These are phyloP conservation scores for Lactarius trivialis DNA, from an alignment of 768 basidiomycete genomes.

Conservation along the genomic window DNA sequence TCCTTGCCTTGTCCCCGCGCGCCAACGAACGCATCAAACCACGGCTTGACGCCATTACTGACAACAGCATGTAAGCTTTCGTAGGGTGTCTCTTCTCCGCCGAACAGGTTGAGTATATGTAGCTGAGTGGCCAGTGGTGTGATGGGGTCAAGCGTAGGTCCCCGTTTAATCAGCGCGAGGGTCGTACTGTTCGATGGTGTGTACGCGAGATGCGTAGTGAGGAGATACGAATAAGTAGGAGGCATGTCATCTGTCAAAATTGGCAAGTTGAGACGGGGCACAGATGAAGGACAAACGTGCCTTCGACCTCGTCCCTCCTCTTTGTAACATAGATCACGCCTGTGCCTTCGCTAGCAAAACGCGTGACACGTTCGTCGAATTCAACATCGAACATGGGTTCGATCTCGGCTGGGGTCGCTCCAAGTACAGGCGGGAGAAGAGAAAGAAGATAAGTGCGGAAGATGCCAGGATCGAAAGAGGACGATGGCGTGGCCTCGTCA, in stretches of 20 bases:
- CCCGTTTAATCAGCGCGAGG: slow-evolving; percentile 92
- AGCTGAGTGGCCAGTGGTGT: slow-evolving; percentile 77
- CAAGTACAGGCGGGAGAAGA: slow-evolving; percentile 77
- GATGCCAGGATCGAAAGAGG: slow-evolving; percentile 58
- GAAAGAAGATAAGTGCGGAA: slow-evolving; percentile 67
- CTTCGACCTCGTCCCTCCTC: slow-evolving; percentile 65
- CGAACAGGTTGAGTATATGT: slow-evolving; percentile 88
- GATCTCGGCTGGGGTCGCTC: slow-evolving; percentile 58
- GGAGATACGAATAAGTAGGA: slow-evolving; percentile 56
- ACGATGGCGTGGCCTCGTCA: slow-evolving; percentile 35
- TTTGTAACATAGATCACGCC: slow-evolving; percentile 82
- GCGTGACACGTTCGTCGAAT: slow-evolving; percentile 67
- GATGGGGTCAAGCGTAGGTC: slow-evolving; percentile 72
- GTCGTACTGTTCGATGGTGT: slow-evolving; percentile 75
- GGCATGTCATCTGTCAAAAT: slow-evolving; percentile 51
- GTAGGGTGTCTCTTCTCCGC: slow-evolving; percentile 85
- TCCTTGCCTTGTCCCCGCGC: slow-evolving; percentile 71
- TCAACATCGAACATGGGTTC: slow-evolving; percentile 61
- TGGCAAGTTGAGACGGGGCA: slow-evolving; percentile 1
- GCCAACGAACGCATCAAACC: slow-evolving; percentile 97
- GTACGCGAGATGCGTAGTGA: slow-evolving; percentile 72
- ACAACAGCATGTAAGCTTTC: slow-evolving; percentile 94
- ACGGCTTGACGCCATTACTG: slow-evolving; percentile 92
- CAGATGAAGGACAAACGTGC: slow-evolving; percentile 34
- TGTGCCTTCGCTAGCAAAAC: slow-evolving; percentile 70